Conservation (phyloP, 2,329 filamentous ascomycete species). For the Capronia epimyces region DNA sequence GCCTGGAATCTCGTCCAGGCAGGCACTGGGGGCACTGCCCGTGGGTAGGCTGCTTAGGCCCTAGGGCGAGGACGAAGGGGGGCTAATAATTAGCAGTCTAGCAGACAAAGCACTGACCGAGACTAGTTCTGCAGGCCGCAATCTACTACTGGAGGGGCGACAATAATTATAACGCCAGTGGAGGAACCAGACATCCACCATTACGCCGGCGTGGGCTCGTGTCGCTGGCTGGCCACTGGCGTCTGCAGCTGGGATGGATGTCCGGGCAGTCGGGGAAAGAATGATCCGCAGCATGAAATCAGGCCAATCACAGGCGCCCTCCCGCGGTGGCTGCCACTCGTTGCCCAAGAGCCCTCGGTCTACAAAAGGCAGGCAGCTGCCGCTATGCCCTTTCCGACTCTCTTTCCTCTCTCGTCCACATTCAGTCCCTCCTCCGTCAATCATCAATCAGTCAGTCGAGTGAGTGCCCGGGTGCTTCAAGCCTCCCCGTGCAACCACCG, state of each 20-base stretch:
- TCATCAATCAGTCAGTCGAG: neutral
- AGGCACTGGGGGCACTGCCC: too few species aligned
- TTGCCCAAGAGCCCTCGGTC: slow-evolving; percentile 17
- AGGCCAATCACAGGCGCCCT: slow-evolving; percentile 4
- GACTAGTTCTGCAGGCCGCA: neutral
- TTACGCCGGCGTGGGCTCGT: neutral
- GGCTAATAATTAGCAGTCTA: neutral
- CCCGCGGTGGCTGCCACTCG: slow-evolving; percentile 10
- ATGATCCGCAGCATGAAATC: slow-evolving; percentile 14
- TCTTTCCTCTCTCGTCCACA: slow-evolving; percentile 27
- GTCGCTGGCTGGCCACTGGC: slow-evolving; percentile 3
- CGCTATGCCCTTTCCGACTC: slow-evolving; percentile 28
- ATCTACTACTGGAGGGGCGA: neutral
- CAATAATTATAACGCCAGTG: neutral
- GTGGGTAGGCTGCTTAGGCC: too few species aligned
- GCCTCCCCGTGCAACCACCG: neutral
- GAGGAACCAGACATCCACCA: neutral
- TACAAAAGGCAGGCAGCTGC: slow-evolving; percentile 27
- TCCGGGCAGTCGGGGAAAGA: slow-evolving; percentile 21
- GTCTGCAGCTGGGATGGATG: neutral
- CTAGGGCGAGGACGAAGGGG: too few species aligned
- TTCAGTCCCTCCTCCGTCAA: slow-evolving; percentile 6
- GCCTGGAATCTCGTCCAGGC: too few species aligned
- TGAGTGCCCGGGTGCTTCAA: neutral
- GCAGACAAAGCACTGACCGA: neutral